Evolutionary conservation across 148 eudicot genomes (phyloP).

Genomic region (Silene latifolia): DNA sequence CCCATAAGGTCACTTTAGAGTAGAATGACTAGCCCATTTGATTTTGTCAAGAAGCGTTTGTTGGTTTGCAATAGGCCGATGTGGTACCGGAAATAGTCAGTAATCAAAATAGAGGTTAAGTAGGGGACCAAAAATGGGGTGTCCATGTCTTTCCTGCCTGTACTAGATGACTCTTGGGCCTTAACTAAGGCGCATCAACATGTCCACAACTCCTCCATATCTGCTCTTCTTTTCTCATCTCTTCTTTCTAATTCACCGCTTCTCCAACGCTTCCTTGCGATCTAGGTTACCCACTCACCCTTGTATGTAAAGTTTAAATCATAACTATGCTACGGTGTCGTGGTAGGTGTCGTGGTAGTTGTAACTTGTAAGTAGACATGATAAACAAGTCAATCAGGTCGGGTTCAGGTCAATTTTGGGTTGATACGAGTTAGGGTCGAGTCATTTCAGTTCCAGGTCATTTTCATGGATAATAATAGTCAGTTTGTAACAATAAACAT

Average conservation of each 20-base stretch:
- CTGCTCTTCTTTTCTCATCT: not conserved
- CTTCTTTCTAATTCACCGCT: not conserved
- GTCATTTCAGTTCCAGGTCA: no score
- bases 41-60: constrained; percentile 22
- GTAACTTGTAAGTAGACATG: no score
- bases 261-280: not conserved
- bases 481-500: no score
- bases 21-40: not conserved
- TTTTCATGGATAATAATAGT: no score
- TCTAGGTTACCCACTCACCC: not conserved
- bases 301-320: no score
- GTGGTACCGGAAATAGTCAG: constrained; percentile 10
- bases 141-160: constrained; percentile 28
- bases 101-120: constrained; percentile 12
- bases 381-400: no score
- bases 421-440: no score
- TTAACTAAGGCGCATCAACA: constrained; percentile 2
- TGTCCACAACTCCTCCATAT: constrained; percentile 3
- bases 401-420: no score
- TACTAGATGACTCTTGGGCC: constrained; percentile 24
- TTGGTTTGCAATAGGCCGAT: constrained; percentile 10
- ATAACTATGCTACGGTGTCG: no score
- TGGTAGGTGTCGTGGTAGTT: no score
- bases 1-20: not conserved
- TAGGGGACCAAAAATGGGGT: constrained; percentile 29